Conservation (phyloP, 1,284 basidiomycete species). For the Ceratobasidium sp. region DNA sequence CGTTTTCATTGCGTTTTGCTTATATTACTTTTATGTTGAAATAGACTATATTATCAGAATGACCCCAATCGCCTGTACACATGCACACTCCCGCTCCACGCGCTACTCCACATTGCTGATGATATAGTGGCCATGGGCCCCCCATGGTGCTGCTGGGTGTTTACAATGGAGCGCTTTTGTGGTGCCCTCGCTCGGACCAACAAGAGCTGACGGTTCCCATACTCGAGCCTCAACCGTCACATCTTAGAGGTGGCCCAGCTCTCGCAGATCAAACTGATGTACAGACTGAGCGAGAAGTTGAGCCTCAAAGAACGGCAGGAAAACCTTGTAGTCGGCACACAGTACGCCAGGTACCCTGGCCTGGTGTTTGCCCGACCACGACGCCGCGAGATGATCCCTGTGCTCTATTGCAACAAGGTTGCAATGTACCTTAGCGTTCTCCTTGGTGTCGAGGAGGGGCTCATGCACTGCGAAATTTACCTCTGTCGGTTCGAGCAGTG, state of each 20-base stretch:
- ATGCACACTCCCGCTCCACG: slow-evolving; percentile 57
- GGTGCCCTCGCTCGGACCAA: slow-evolving; percentile 47
- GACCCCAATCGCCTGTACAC: background rate
- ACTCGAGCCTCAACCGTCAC: slow-evolving; percentile 9
- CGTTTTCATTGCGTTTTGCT: slow-evolving; percentile 55
- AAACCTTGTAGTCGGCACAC: background rate
- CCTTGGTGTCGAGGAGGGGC: background rate
- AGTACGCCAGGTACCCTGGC: background rate
- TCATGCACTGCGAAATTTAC: too few relatives aligned
- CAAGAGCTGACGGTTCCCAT: slow-evolving; percentile 19
- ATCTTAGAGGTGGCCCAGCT: slow-evolving; percentile 21
- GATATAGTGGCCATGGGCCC: slow-evolving; percentile 55
- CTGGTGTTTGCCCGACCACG: slow-evolving; percentile 14
- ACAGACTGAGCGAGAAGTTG: background rate
- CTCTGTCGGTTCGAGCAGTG: background rate
- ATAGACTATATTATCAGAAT: background rate
- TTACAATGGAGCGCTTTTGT: slow-evolving; percentile 58
- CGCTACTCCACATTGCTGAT: slow-evolving; percentile 55
- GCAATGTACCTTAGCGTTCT: slow-evolving; percentile 1
- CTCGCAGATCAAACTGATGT: slow-evolving; percentile 20
- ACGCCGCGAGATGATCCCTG: background rate
- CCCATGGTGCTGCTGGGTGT: slow-evolving; percentile 58
- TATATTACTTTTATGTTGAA: background rate
- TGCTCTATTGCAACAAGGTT: background rate
- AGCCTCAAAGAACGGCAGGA: background rate